Percentiles rank a stretch among this genome's conserved stretches.
These are phyloP conservation scores for Phaseolus lunatus DNA, from an alignment of 306 rosid species.

Conservation along the genomic window DNA sequence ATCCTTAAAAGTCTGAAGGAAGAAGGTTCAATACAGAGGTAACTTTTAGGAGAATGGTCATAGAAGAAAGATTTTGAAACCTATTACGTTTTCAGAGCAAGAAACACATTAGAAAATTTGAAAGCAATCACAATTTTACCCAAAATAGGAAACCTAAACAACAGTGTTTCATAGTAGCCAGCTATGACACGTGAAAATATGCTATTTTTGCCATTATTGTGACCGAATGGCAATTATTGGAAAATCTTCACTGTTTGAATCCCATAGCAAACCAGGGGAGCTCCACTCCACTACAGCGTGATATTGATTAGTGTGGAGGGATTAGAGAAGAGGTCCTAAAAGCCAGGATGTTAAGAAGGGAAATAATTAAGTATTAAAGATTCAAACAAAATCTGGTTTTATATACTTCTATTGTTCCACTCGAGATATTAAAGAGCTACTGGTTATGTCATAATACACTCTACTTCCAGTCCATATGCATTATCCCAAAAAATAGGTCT, in stretches of 20 bases:
- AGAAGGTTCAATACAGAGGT: neutral
- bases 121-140: neutral
- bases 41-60: neutral
- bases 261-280: neutral
- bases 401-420: neutral
- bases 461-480: neutral
- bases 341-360: constrained; percentile 21
- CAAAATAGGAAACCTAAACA: neutral
- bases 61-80: neutral
- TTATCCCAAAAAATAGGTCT: neutral
- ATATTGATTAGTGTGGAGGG: neutral
- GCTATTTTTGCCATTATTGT: neutral
- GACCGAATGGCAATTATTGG: neutral
- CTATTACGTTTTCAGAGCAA: neutral
- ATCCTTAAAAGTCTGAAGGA: neutral
- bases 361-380: neutral
- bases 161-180: neutral
- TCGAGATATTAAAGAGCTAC: constrained; percentile 14
- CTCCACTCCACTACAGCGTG: neutral
- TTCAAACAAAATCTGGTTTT: neutral
- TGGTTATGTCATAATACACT: neutral
- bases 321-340: neutral
- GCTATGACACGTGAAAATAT: neutral
- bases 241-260: neutral
- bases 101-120: neutral